These are phyloP conservation scores for Suhomyces sp. DNA, from an alignment of 805 yeast species.

Conservation along the genomic window DNA sequence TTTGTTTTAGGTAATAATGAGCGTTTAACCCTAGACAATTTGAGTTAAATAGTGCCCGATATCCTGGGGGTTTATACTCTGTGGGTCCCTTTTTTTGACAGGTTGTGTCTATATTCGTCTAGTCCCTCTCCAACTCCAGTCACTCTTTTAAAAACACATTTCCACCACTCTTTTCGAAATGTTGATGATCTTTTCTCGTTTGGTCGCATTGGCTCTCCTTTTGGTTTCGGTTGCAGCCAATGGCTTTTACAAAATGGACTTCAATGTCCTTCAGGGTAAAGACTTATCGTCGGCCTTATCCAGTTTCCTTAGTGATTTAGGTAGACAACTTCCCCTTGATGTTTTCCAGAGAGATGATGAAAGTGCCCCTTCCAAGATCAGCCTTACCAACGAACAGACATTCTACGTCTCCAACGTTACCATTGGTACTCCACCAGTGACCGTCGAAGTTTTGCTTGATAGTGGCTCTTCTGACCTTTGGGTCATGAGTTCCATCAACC, in stretches of 20 bases:
- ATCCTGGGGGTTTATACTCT: no score
- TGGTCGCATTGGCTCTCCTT: constrained; percentile 7
- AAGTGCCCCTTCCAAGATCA: background rate
- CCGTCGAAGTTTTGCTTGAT: constrained; percentile 60
- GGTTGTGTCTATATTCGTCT: no score
- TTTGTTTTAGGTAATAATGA: no score
- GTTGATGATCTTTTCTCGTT: constrained; percentile 9
- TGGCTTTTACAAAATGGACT: constrained; percentile 23
- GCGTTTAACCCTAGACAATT: no score
- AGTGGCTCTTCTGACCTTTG: constrained; percentile 78
- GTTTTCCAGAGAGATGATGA: constrained; percentile 1
- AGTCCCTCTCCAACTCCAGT: no score
- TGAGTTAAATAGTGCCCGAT: no score
- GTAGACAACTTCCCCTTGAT: constrained; percentile 1
- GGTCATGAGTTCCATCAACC: constrained; percentile 37
- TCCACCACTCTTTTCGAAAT: background rate
- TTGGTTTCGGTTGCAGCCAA: constrained; percentile 12
- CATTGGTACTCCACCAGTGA: constrained; percentile 60
- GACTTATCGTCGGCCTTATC: constrained; percentile 18
- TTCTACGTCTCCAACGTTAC: constrained; percentile 17
- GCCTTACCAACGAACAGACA: constrained; percentile 10
- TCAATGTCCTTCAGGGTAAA: constrained; percentile 24
- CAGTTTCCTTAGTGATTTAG: constrained; percentile 11
- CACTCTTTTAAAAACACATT: no score
- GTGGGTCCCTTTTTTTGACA: no score